phyloP scores from a whole-genome alignment of 345 rosid genomes.

The Aegle marmelos region DNA sequence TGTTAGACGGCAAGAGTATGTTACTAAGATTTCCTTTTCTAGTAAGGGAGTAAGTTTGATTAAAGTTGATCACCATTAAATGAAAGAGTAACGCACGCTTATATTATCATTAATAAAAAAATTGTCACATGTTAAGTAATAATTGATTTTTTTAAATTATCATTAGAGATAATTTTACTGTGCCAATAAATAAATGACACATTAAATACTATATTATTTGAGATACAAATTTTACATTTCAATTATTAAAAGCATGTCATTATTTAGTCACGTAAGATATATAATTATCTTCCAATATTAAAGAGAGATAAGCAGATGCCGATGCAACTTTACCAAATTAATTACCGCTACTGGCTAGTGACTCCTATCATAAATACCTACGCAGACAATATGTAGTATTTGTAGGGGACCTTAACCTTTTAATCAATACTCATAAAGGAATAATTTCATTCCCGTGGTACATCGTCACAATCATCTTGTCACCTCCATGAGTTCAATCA shows the following conservation, averaged over 20 bases:
- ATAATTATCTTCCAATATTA: too few species aligned
- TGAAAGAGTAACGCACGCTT: background rate
- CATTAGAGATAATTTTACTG: too few species aligned
- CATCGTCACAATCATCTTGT: conserved; percentile 52
- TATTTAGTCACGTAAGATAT: too few species aligned
- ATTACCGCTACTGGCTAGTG: conserved; percentile 6
- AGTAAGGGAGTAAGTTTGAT: background rate
- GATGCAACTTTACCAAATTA: background rate
- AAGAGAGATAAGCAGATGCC: too few species aligned
- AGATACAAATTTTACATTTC: too few species aligned
- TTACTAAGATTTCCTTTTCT: background rate
- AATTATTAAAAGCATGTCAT: too few species aligned
- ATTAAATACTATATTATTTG: too few species aligned
- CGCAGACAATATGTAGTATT: conserved; percentile 14
- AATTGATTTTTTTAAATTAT: too few species aligned
- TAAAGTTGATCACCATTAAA: background rate
- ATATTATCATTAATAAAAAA: too few species aligned
- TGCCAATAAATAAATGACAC: too few species aligned
- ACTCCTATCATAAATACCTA: conserved; percentile 32
- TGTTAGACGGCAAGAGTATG: background rate
- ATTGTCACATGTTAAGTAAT: too few species aligned
- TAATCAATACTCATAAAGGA: background rate
- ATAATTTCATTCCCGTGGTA: conserved; percentile 11
- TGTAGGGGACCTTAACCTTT: conserved; percentile 16
- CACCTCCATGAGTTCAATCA: conserved; percentile 37